Evolutionary conservation across 352 stramenopile species (phyloP).

Genomic region (Globisporangium paddicum): DNA sequence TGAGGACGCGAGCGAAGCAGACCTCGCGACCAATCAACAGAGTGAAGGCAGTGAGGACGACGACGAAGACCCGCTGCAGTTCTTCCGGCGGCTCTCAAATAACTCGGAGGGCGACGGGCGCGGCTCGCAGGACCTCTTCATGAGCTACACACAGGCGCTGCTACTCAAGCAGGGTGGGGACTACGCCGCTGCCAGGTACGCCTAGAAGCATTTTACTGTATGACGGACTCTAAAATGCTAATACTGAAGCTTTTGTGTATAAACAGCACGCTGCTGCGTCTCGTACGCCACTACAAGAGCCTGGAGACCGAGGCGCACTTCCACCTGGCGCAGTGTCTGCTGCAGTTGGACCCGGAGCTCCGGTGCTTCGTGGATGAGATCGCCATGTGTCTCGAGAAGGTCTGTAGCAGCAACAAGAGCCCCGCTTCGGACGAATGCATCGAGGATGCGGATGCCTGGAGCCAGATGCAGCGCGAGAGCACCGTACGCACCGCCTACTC

Average conservation of each 20-base stretch:
- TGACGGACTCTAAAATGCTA: not conserved
- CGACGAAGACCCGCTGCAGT: slow-evolving; percentile 21
- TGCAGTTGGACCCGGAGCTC: slow-evolving; percentile 28
- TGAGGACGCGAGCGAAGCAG: not conserved
- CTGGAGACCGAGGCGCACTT: slow-evolving; percentile 28
- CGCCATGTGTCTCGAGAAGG: slow-evolving; percentile 26
- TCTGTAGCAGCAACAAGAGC: slow-evolving; percentile 6
- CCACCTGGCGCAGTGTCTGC: slow-evolving; percentile 43
- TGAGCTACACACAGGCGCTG: slow-evolving; percentile 41
- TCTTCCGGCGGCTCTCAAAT: slow-evolving; percentile 20
- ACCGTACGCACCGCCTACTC: no score
- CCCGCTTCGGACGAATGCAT: not conserved
- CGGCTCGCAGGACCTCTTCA: slow-evolving; percentile 19
- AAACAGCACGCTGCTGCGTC: slow-evolving; percentile 23
- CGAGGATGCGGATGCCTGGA: slow-evolving; percentile 16
- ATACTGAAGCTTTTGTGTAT: not conserved
- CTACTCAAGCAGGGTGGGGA: slow-evolving; percentile 27
- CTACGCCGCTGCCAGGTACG: slow-evolving; percentile 35
- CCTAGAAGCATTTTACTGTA: not conserved
- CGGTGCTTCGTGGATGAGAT: slow-evolving; percentile 20
- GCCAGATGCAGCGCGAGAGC: slow-evolving; percentile 21
- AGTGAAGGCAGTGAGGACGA: not conserved
- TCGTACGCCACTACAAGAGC: slow-evolving; percentile 14
- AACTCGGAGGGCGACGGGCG: not conserved
- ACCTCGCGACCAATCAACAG: not conserved